Conservation (phyloP, 2,329 filamentous ascomycete genomes). For the Alternaria metachromatica region DNA sequence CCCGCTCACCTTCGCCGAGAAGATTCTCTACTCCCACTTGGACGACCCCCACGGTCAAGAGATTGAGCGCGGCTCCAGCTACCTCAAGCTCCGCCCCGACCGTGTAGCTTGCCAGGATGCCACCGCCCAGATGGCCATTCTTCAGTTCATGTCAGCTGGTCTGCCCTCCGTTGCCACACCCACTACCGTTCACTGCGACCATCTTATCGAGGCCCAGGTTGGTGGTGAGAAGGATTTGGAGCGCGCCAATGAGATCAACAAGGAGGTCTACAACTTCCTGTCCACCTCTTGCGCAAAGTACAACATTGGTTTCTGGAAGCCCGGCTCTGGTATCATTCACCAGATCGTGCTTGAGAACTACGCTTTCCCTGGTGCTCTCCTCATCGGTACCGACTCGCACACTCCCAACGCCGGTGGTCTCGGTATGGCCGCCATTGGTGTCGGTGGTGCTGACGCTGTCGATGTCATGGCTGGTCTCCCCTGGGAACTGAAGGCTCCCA, state of each 20-base stretch:
- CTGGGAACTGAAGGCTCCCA: conserved; percentile 98
- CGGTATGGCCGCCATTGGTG: conserved; percentile 92
- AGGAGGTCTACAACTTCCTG: conserved; percentile 99
- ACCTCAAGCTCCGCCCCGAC: conserved; percentile 95
- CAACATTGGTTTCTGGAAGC: conserved; percentile 99
- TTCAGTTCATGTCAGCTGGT: conserved; percentile 99
- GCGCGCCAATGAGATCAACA: conserved; percentile 91
- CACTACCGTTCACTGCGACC: conserved; percentile 96
- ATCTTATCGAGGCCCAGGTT: conserved; percentile 97
- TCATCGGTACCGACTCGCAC: conserved; percentile 98
- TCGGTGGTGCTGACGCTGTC: conserved; percentile 96
- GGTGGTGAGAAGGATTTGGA: conserved; percentile 93
- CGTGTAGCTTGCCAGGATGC: conserved; percentile 99
- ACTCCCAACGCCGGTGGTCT: conserved; percentile 97
- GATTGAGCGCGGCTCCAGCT: conserved; percentile 92
- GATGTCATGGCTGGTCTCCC: conserved; percentile 97
- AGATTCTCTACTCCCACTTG: conserved; percentile 98
- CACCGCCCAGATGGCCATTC: conserved; percentile 98
- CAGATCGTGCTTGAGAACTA: conserved; percentile 99
- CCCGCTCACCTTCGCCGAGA: conserved; percentile 94
- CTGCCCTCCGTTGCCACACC: conserved; percentile 96
- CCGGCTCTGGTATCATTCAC: conserved; percentile 98
- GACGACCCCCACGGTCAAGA: conserved; percentile 97
- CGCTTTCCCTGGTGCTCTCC: conserved; percentile 95
- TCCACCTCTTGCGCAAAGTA: conserved; percentile 95